phyloP scores from a whole-genome alignment of 441 rosid species.

The Lepidium campestre region DNA sequence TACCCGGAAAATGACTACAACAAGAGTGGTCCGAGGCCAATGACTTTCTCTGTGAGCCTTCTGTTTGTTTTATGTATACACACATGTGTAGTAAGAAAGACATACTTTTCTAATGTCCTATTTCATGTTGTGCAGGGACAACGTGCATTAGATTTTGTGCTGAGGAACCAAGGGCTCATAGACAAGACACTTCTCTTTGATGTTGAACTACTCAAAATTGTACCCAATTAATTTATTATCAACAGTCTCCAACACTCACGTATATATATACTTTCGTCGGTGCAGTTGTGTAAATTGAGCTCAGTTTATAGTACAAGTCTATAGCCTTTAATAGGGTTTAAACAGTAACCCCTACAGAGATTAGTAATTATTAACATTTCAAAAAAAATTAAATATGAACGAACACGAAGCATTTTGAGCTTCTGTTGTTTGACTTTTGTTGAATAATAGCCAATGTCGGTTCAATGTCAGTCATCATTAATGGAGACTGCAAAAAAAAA shows the following conservation, averaged over 20 bases:
- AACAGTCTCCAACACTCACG: background rate
- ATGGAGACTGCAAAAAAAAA: background rate
- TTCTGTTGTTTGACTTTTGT: conserved; percentile 19
- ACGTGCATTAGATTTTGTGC: conserved; percentile 89
- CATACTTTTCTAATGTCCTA: background rate
- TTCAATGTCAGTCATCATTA: conserved; percentile 21
- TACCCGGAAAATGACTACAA: conserved; percentile 84
- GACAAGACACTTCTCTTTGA: conserved; percentile 93
- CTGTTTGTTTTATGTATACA: background rate
- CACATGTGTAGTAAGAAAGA: background rate
- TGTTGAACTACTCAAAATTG: conserved; percentile 79
- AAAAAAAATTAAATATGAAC: conserved; percentile 7
- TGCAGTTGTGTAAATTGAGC: conserved; percentile 14
- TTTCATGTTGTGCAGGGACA: conserved; percentile 56
- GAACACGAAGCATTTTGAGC: conserved; percentile 12
- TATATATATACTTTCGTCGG: conserved; percentile 1
- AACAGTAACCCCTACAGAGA: background rate
- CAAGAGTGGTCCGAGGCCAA: conserved; percentile 75
- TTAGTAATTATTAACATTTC: background rate
- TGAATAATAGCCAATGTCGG: background rate
- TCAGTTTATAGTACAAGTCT: background rate
- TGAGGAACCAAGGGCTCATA: conserved; percentile 88
- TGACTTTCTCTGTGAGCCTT: conserved; percentile 73
- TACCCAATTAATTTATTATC: conserved; percentile 30
- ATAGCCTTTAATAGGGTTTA: background rate